Base-by-base conservation (phyloP, 805 yeast genomes). In the Lipomyces kockii region DNA sequence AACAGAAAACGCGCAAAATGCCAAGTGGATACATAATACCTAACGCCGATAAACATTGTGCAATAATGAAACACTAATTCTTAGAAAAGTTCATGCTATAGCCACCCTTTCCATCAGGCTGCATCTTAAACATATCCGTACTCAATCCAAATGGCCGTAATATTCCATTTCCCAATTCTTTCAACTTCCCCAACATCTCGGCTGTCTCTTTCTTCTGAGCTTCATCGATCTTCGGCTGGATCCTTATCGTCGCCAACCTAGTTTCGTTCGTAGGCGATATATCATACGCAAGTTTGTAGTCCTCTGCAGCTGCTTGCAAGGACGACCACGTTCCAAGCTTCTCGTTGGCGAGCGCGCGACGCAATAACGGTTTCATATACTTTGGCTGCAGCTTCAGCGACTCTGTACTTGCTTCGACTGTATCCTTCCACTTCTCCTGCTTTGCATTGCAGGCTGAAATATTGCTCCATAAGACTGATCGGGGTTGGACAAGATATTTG, bases 311-410 rank as follows among this genome's bases (percentile, higher is more conserved):
- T 1, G 71, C 53, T 61, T 76, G 77, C 12, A 76, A 66, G 17
- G 78, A 61, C 5, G 73, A 56, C 77, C 78, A 74, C 17, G 74
- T 69, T 14, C 62, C 73, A 9, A 76, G 39, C 51, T 71, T 65
- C 60, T 76, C 85, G 70, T 87, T 80, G 0, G 96, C 87, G 8
- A 87, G 83, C 0, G 95, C 95, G 70, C 92, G 83, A 73, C 97
- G 83, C 73, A 89, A 89, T 74, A 89, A 86, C 0, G 90, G 92
- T 77, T 91, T 92, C 43, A 86, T 76, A 74, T 89, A 88, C 17
- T 80, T 76, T 0, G 84, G 82, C 74, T 91, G 90, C 3, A 86
- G 74, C 57, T 82, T 83, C 37, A 92, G 79, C 0, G 96, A 87
- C 46, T 80, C 78, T 46, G 86, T 84, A 74, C 93, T 86, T 74